Percentiles rank a stretch among this genome's conserved stretches.
These are phyloP conservation scores for Benincasa hispida DNA, from an alignment of 306 rosid species.

Conservation along the genomic window DNA sequence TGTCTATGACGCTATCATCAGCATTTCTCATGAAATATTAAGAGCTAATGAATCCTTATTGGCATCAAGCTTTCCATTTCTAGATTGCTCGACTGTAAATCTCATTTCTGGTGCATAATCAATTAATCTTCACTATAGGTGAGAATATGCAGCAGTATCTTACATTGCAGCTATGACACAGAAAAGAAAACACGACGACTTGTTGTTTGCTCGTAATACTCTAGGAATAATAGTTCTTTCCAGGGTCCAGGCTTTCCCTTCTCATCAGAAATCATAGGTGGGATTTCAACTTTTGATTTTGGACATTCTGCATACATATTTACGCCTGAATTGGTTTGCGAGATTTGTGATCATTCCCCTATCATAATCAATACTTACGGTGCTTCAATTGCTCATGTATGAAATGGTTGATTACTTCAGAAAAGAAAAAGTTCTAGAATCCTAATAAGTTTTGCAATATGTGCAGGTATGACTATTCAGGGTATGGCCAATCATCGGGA, in stretches of 20 bases:
- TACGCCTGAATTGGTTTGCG: not conserved
- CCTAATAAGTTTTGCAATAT: conserved; percentile 11
- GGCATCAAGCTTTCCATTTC: not conserved
- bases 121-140: not conserved
- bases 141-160: not conserved
- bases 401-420: not conserved
- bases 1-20: not conserved
- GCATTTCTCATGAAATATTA: not conserved
- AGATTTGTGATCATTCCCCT: not conserved
- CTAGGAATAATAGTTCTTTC: not conserved
- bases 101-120: conserved; percentile 6
- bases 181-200: not conserved
- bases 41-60: not conserved
- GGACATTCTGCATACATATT: not conserved
- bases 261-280: not conserved
- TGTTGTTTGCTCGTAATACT: not conserved
- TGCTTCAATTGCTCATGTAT: not conserved
- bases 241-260: not conserved
- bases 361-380: not conserved
- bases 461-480: conserved; percentile 92
- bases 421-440: not conserved
- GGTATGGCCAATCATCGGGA: conserved; percentile 90
- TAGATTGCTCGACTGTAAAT: not conserved
- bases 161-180: not conserved
- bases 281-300: not conserved